Conservation (phyloP, 148 eudicot species). For the Camellia japonica region DNA sequence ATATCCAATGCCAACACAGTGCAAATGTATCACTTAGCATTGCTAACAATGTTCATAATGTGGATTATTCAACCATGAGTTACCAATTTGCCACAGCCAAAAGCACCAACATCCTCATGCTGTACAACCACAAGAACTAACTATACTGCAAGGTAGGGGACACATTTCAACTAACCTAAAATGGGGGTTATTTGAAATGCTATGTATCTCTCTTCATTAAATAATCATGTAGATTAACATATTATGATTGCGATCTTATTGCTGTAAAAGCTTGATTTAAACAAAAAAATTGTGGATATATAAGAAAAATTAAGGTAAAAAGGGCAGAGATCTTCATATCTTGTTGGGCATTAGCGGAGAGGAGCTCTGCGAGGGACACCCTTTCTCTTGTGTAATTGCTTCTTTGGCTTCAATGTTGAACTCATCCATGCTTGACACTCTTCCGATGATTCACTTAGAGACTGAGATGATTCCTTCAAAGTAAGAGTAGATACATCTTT, state of each 20-base stretch:
- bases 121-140: slow-evolving; percentile 11
- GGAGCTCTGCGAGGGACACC: slow-evolving; percentile 43
- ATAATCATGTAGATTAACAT: not conserved
- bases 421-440: slow-evolving; percentile 24
- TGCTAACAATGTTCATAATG: not conserved
- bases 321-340: not conserved
- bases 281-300: not conserved
- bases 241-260: not conserved
- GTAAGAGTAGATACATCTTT: slow-evolving; percentile 3
- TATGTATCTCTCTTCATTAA: not conserved
- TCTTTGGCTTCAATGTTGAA: slow-evolving; percentile 29
- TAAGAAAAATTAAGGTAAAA: not conserved
- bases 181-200: not conserved
- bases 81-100: not conserved
- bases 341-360: slow-evolving; percentile 13
- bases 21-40: too few species aligned
- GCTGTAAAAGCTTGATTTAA: not conserved
- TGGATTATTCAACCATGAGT: not conserved
- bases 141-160: not conserved
- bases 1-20: not conserved
- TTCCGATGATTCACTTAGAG: slow-evolving; percentile 30
- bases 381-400: slow-evolving; percentile 37
- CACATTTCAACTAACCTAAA: not conserved
- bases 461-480: slow-evolving; percentile 4
- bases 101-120: not conserved